These are phyloP conservation scores for Cucumis hystrix DNA, from an alignment of 306 rosid species.

Conservation along the genomic window DNA sequence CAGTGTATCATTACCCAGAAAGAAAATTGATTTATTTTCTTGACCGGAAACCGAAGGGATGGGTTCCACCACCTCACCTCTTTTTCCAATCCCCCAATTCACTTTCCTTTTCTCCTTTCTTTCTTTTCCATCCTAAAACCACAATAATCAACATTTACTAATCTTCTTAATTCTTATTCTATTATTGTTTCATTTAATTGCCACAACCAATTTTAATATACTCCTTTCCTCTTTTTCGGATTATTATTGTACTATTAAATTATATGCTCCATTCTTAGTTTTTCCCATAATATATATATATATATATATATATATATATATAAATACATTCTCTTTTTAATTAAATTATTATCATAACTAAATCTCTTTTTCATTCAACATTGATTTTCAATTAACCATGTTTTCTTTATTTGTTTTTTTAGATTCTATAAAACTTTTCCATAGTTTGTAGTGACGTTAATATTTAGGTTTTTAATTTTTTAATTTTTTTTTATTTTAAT, in stretches of 20 bases:
- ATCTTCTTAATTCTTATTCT: no score
- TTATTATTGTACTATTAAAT: background rate
- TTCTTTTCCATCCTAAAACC: no score
- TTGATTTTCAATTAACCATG: background rate
- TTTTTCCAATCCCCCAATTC: background rate
- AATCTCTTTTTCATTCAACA: background rate
- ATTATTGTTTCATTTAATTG: background rate
- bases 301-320: no score
- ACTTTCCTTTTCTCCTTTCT: background rate
- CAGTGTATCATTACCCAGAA: background rate
- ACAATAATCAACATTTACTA: background rate
- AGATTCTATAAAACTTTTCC: background rate
- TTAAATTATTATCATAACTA: background rate
- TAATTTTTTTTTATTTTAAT: no score
- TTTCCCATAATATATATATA: no score
- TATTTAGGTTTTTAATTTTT: background rate
- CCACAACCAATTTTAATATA: background rate
- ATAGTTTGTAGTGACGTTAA: background rate
- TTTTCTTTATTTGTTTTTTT: background rate
- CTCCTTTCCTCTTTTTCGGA: background rate
- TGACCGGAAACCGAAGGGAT: background rate
- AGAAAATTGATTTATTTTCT: background rate
- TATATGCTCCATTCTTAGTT: background rate
- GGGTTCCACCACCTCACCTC: background rate
- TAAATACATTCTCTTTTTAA: no score